Evolutionary conservation across 345 rosid species (phyloP), one percentile per base, ranked within the genome.

Genomic region (Streptanthus diversifolius): DNA sequence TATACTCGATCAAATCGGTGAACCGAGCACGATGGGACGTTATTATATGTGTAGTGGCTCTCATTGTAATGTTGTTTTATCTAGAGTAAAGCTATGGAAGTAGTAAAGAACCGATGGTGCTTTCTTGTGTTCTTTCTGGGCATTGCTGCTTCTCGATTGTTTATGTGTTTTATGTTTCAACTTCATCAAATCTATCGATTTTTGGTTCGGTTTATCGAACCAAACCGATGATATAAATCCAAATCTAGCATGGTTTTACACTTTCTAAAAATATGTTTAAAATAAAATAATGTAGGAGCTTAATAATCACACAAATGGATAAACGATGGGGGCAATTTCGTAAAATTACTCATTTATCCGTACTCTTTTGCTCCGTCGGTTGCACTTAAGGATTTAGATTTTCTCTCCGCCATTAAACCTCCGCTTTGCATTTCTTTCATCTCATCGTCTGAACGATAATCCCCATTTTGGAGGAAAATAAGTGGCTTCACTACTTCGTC

Each of bases 381-480:
- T n/a, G n/a, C n/a, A n/a, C 48, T 45, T 6, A 3, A 9, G 43
- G 52, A 44, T 61, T 71, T 70, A 32, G 63, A 29, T 14, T 69
- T 71, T 61, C 15, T 30, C 70, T 48, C 70, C 63, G 70, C 63
- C 79, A 33, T 67, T 74, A 67, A 74, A 67, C 73, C 53, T 67
- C 43, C 58, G 68, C 72, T 57, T 39, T 3, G 59, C 66, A 5
- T 55, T 25, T 30, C 14, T 10, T 15, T 7, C 9, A 37, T 47
- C 43, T 37, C 36, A 5, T 19, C 2, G 2, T 0, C 35, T 30
- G 21, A 6, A 21, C 10, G 25, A 18, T 22, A 47, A 47, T 7
- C 5, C 17, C n/a, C n/a, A 19, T 29, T 41, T 35, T 9, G 24
- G 19, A 47, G 29, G n/a, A 32, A 35, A 35, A 0, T 24, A 2